phyloP scores from a whole-genome alignment of 2,329 filamentous ascomycete species.

The Chaetomiaceae sp. region DNA sequence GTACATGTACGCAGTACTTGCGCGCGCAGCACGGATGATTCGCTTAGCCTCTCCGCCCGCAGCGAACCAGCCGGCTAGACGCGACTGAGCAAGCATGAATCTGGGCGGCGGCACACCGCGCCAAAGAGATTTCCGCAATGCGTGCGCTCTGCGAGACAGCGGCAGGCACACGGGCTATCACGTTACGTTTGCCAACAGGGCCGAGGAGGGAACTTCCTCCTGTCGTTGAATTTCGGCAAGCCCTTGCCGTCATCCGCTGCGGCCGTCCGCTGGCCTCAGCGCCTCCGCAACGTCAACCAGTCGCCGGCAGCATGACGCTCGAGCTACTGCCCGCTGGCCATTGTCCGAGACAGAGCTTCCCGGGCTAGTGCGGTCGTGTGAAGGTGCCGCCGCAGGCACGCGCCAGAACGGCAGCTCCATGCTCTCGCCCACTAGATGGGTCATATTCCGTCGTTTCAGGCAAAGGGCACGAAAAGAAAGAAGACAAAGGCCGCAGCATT shows the following conservation, averaged over 20 bases:
- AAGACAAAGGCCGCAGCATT: too few species aligned
- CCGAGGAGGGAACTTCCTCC: not conserved
- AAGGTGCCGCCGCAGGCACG: conserved; percentile 7
- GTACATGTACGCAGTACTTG: too few species aligned
- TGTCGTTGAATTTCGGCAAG: not conserved
- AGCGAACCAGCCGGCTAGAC: too few species aligned
- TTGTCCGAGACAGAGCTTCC: conserved; percentile 3
- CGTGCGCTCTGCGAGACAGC: conserved; percentile 5
- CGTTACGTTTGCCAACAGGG: not conserved
- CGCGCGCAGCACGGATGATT: too few species aligned
- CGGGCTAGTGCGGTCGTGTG: conserved; percentile 3
- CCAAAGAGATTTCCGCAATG: conserved; percentile 9
- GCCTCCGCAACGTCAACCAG: not conserved
- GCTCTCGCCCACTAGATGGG: too few species aligned
- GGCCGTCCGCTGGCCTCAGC: not conserved
- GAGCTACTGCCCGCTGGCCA: not conserved
- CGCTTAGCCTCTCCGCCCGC: too few species aligned
- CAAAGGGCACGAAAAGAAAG: too few species aligned
- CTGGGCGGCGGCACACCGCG: conserved; percentile 15
- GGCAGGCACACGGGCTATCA: not conserved
- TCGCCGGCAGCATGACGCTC: not conserved
- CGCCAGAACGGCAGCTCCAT: not conserved
- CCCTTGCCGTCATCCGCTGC: not conserved
- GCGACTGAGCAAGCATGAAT: conserved; percentile 1
- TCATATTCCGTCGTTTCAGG: too few species aligned